Evolutionary conservation across 73 alveolate species (phyloP).

Genomic region (Blepharisma japonicum): DNA sequence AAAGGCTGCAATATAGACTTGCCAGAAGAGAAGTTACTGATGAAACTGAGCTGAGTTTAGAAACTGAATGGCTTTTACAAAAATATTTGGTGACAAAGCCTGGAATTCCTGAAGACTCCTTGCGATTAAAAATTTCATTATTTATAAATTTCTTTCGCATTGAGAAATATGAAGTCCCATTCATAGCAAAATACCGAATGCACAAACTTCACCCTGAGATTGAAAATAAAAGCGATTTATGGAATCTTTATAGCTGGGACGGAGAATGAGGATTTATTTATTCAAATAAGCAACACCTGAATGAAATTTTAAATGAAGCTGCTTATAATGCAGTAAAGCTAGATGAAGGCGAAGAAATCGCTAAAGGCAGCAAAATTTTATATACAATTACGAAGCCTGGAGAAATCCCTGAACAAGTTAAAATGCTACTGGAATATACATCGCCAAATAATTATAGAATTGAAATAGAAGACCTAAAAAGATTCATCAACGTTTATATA

Average conservation of each 20-base stretch:
- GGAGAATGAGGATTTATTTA: background rate
- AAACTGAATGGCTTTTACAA: slow-evolving; percentile 23
- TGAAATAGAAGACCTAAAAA: slow-evolving; percentile 10
- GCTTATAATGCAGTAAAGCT: background rate
- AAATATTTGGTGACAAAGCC: background rate
- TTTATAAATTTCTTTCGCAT: slow-evolving; percentile 11
- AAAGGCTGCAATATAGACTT: slow-evolving; percentile 20
- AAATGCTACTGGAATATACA: background rate
- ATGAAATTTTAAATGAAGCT: background rate
- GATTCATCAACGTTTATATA: background rate
- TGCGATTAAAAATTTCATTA: background rate
- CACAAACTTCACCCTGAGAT: slow-evolving; percentile 18
- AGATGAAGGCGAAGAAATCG: background rate
- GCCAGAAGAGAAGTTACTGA: background rate
- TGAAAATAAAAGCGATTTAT: background rate
- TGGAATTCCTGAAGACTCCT: background rate
- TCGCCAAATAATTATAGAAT: background rate
- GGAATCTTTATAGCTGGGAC: slow-evolving; percentile 8
- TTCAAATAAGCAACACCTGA: background rate
- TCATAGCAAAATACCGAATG: background rate
- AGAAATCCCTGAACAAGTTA: background rate
- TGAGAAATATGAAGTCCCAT: slow-evolving; percentile 24
- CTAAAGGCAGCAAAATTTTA: background rate
- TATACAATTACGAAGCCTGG: background rate
- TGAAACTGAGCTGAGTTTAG: background rate